These are phyloP conservation scores for Zasmidium cellare DNA, from an alignment of 2,329 filamentous ascomycete species.

Conservation along the genomic window DNA sequence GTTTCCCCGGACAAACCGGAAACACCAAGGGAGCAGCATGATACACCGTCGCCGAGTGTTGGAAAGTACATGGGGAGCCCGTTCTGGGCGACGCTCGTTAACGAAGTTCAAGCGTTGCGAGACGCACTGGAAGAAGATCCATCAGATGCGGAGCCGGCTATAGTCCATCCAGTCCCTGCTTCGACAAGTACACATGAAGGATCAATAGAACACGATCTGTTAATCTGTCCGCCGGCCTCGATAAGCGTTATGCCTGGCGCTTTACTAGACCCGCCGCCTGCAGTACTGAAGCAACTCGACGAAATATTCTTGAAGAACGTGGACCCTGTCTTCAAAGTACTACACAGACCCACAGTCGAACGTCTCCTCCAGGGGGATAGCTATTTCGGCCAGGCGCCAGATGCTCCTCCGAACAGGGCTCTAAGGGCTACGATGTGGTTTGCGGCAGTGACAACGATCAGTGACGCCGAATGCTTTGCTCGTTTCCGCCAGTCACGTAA, in stretches of 20 bases:
- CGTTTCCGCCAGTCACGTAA: constrained; percentile 17
- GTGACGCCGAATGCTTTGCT: constrained; percentile 27
- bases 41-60: not conserved
- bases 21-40: not conserved
- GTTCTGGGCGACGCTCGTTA: constrained; percentile 31
- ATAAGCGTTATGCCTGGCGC: constrained; percentile 31
- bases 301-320: constrained; percentile 26
- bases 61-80: constrained; percentile 27
- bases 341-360: constrained; percentile 25
- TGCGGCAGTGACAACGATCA: constrained; percentile 30
- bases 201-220: constrained; percentile 14
- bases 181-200: not conserved
- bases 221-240: constrained; percentile 26
- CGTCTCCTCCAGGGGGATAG: constrained; percentile 19
- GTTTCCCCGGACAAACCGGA: not conserved
- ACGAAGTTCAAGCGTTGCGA: constrained; percentile 30
- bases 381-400: constrained; percentile 24
- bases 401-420: constrained; percentile 20
- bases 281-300: constrained; percentile 19
- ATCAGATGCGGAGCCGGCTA: constrained; percentile 14
- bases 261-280: constrained; percentile 21
- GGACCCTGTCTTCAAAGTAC: constrained; percentile 28
- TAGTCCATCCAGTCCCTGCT: constrained; percentile 1
- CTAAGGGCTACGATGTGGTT: constrained; percentile 31
- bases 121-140: constrained; percentile 31